Evolutionary conservation across 2,329 filamentous ascomycete species (phyloP).

Genomic region (Colletotrichum sp.): DNA sequence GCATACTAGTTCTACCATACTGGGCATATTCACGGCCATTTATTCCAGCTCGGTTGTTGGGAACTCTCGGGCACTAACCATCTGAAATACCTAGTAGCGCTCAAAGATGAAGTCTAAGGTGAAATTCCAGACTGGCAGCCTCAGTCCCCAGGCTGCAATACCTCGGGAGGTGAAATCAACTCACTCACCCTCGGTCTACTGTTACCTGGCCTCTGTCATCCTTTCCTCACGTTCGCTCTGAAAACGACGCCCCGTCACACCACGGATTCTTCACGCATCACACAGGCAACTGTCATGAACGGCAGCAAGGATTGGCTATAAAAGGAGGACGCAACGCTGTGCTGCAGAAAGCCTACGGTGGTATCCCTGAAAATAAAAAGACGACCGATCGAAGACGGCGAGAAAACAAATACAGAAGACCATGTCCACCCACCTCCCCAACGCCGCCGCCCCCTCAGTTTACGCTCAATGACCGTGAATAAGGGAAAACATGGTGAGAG

Average conservation of each 20-base stretch:
- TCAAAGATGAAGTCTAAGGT: not conserved
- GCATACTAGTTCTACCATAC: not conserved
- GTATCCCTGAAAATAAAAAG: not conserved
- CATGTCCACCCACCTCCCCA: not conserved
- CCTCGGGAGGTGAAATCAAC: not conserved
- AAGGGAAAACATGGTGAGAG: not conserved
- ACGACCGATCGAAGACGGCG: not conserved
- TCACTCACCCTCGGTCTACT: not conserved
- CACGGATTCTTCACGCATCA: not conserved
- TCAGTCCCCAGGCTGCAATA: not conserved
- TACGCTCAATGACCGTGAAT: not conserved
- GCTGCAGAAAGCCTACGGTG: not conserved
- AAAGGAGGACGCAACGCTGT: slow-evolving; percentile 1
- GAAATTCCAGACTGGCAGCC: fast-evolving
- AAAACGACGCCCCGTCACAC: not conserved
- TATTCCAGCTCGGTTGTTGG: not conserved
- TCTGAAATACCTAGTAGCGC: not conserved
- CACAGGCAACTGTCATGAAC: not conserved
- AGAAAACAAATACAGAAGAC: not conserved
- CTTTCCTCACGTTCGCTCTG: not conserved
- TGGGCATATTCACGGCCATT: not conserved
- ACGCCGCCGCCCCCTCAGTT: not conserved
- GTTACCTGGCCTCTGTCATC: not conserved
- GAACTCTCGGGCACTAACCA: not conserved
- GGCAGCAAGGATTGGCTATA: not conserved